Evolutionary conservation across 257 asterid species (phyloP).

Genomic region (Solanum sejunctum): DNA sequence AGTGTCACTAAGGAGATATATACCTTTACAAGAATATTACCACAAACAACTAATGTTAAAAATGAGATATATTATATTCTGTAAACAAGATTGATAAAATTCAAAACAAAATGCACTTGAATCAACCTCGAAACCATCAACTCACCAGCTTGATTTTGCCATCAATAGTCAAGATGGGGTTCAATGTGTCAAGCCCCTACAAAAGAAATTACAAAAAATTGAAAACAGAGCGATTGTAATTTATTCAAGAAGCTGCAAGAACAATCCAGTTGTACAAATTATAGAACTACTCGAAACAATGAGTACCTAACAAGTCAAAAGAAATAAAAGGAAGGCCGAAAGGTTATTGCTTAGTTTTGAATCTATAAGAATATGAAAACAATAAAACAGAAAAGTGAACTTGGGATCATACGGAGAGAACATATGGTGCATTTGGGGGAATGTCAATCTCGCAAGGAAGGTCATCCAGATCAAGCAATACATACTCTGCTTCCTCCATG

Average conservation of each 20-base stretch:
- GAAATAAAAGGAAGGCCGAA: background rate
- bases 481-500: constrained; percentile 39
- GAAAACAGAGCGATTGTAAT: background rate
- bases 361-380: background rate
- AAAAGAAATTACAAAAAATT: background rate
- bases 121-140: background rate
- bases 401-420: constrained; percentile 40
- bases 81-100: background rate
- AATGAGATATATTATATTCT: background rate
- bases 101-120: background rate
- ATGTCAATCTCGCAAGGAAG: constrained; percentile 31
- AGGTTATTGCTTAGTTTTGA: background rate
- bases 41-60: background rate
- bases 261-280: background rate
- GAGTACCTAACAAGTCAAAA: background rate
- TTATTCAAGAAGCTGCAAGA: background rate
- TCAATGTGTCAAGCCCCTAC: constrained; percentile 80
- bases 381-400: background rate
- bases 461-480: constrained; percentile 52
- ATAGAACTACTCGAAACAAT: background rate
- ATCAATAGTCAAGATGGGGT: constrained; percentile 67
- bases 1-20: background rate
- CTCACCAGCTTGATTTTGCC: constrained; percentile 80
- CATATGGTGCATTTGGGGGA: constrained; percentile 63
- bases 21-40: background rate